Conservation (phyloP, 2,329 filamentous ascomycete genomes). For the Pseudocercospora eumusae region DNA sequence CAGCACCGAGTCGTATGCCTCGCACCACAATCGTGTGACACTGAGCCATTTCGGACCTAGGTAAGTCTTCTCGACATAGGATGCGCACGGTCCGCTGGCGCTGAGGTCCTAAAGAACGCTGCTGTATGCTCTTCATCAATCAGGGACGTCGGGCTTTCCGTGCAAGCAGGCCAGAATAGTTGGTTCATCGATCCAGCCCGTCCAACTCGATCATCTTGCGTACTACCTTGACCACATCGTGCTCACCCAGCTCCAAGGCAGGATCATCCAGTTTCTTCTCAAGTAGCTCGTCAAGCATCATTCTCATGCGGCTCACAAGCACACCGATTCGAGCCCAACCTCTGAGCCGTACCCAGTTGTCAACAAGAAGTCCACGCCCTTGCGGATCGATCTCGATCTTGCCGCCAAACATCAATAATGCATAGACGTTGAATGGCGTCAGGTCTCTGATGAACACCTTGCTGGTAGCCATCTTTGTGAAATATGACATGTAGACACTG, state of each 20-base stretch:
- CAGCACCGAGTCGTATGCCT: neutral
- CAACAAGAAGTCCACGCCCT: constrained; percentile 82
- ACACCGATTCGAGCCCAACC: constrained; percentile 97
- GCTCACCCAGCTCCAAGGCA: constrained; percentile 45
- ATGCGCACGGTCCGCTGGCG: neutral
- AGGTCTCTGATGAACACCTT: constrained; percentile 91
- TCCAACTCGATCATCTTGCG: constrained; percentile 83
- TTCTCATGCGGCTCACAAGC: constrained; percentile 75
- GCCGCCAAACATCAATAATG: constrained; percentile 83
- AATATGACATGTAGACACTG: constrained; percentile 82
- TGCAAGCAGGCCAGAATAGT: neutral
- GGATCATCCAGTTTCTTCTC: constrained; percentile 79
- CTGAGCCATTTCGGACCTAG: neutral
- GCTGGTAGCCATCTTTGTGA: constrained; percentile 84
- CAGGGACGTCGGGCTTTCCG: neutral
- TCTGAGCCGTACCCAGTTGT: constrained; percentile 82
- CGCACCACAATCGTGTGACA: neutral
- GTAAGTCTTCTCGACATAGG: neutral
- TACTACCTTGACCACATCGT: constrained; percentile 74
- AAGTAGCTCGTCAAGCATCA: constrained; percentile 83
- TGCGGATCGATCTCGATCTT: constrained; percentile 82
- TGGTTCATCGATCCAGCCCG: constrained; percentile 53
- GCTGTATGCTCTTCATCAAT: neutral
- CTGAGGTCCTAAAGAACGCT: neutral
- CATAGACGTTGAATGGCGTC: constrained; percentile 90